Evolutionary conservation across 257 asterid species (phyloP).

Genomic region (Anisodus acutangulus): DNA sequence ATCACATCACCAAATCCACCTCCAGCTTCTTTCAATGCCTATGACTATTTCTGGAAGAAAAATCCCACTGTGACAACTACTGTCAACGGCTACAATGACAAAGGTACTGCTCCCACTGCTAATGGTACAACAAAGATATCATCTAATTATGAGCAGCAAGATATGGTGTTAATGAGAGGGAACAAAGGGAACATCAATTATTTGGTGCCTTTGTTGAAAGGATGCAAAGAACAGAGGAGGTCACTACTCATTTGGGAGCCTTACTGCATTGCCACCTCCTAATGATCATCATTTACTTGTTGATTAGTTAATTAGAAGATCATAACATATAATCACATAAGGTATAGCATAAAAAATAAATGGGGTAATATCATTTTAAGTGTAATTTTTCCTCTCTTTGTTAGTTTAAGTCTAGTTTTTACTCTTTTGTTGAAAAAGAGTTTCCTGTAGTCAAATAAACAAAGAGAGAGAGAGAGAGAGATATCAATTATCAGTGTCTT

Average conservation of each 20-base stretch:
- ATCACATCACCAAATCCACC: conserved; percentile 9
- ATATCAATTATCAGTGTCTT: neutral
- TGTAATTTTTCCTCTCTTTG: conserved; percentile 30
- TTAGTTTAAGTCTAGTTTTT: conserved; percentile 20
- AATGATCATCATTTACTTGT: neutral
- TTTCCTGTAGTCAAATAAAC: conserved; percentile 20
- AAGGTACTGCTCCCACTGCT: neutral
- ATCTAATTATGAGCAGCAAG: conserved; percentile 7
- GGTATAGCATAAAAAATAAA: conserved; percentile 6
- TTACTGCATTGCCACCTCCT: conserved; percentile 34
- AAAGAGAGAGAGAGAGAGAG: neutral
- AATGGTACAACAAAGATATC: neutral
- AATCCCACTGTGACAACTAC: neutral
- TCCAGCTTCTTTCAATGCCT: conserved; percentile 23
- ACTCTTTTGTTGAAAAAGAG: conserved; percentile 28
- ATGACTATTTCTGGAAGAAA: conserved; percentile 31
- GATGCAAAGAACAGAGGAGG: conserved; percentile 30
- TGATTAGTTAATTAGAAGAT: conserved; percentile 6
- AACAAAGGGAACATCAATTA: conserved; percentile 26
- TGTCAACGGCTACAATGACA: neutral
- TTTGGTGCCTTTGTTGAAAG: conserved; percentile 27
- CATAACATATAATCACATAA: conserved; percentile 23
- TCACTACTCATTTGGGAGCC: conserved; percentile 32
- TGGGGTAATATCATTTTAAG: neutral
- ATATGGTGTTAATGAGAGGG: conserved; percentile 26